Evolutionary conservation across 2,329 filamentous ascomycete species (phyloP), one percentile per base, ranked within the genome.

Genomic region (Epichloe sp.): DNA sequence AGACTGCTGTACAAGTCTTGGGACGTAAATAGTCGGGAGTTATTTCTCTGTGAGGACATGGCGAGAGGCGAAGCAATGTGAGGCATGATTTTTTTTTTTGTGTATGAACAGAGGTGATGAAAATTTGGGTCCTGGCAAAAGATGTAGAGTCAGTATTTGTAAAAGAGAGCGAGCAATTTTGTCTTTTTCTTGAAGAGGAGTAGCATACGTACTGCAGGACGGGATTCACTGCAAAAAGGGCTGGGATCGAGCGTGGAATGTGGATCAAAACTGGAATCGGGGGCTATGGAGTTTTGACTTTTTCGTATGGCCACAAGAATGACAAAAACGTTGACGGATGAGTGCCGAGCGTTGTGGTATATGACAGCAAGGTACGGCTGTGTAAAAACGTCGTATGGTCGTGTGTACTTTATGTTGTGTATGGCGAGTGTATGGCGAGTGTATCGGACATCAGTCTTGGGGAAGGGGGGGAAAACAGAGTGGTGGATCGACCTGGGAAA

Each of bases 1-100:
- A 80, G 67, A 62, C 71, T 77, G 56, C 71, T 70, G 59, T 75
- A 75, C 37, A 79, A 67, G 53, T 80, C 77, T 52, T 77, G 71
- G 1, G 64, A 61, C 44, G 71, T 72, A 58, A 71, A 62, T 50
- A 74, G 60, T 53, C 69, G 67, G 52, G 73, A 66, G 51, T 63
- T 68, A 52, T 62, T 68, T 57, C 72, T 71, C 60, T 71, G 72
- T 43, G 70, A 65, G 46, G 73, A 68, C 60, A 77, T 68, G 51
- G 75, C 68, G 52, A 75, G 63, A 7, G 76, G 72, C 21, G 73
- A 66, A 51, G 68, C 66, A 57, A 65, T 55, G 54, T 65, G 66
- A 55, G 63, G 64, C 67, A 69, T 70, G 38, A 36, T 31, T 42
- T 34, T 56, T 36, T 46, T 46, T 11, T 36, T 14, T 5, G 14